Evolutionary conservation across 805 yeast genomes (phyloP).

Genomic region (Pichia phayaonensis): DNA sequence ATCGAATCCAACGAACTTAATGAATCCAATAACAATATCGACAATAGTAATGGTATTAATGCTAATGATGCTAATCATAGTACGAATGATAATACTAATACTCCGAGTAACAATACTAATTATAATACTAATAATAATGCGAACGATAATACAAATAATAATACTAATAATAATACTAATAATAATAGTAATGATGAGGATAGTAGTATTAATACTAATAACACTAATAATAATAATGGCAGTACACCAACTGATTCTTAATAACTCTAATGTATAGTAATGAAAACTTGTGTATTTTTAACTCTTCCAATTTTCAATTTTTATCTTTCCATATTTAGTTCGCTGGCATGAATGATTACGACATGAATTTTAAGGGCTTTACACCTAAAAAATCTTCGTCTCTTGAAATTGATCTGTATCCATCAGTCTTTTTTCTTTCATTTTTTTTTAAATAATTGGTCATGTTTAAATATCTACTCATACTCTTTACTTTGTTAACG

Average conservation of each 20-base stretch:
- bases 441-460: background rate
- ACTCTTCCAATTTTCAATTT: too few relatives aligned
- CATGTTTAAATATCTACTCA: background rate
- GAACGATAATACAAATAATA: background rate
- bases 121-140: too few relatives aligned
- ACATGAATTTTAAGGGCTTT: background rate
- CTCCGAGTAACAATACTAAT: too few relatives aligned
- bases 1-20: background rate
- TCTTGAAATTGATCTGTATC: background rate
- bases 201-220: background rate
- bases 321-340: too few relatives aligned
- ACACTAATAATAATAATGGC: too few relatives aligned
- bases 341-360: background rate
- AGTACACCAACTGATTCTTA: background rate
- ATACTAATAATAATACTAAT: background rate
- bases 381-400: too few relatives aligned
- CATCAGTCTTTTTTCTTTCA: background rate
- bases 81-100: too few relatives aligned
- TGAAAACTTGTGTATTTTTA: background rate
- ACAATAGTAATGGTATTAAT: background rate
- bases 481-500: background rate
- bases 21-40: background rate
- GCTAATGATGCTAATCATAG: too few relatives aligned
- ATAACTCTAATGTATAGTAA: background rate
- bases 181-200: background rate